phyloP scores from a whole-genome alignment of 139 green algal genomes.

The Chlorella sp. region DNA sequence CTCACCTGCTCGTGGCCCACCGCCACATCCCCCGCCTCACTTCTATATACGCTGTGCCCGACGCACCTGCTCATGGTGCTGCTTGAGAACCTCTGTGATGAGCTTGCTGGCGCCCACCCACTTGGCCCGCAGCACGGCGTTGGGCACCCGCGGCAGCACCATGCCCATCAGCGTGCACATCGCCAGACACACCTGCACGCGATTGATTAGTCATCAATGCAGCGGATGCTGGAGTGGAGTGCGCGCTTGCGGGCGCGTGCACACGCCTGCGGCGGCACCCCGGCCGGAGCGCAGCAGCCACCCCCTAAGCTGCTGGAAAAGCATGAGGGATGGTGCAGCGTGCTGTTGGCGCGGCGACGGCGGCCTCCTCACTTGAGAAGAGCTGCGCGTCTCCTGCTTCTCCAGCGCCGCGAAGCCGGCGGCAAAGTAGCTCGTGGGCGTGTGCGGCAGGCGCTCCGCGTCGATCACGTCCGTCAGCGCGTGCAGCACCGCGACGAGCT shows the following conservation, averaged over 20 bases:
- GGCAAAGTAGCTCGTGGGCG: constrained; percentile 73
- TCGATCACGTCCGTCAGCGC: constrained; percentile 62
- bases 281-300: too few species aligned
- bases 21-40: not conserved
- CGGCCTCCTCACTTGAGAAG: constrained; percentile 31
- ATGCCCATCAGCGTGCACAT: constrained; percentile 57
- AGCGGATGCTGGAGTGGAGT: too few species aligned
- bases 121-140: constrained; percentile 50
- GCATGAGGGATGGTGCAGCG: not conserved
- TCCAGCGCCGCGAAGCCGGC: constrained; percentile 75
- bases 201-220: too few species aligned
- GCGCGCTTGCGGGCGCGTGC: too few species aligned
- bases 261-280: too few species aligned
- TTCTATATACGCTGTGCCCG: not conserved
- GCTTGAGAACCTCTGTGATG: constrained; percentile 37
- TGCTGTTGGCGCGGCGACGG: not conserved
- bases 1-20: not conserved
- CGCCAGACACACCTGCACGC: constrained; percentile 54
- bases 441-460: constrained; percentile 48
- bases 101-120: constrained; percentile 35
- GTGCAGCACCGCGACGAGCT: constrained; percentile 57
- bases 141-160: constrained; percentile 50
- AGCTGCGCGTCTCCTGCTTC: constrained; percentile 37
- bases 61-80: constrained; percentile 28
- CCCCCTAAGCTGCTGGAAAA: not conserved